Evolutionary conservation across 2,329 filamentous ascomycete species (phyloP), one percentile per base, ranked within the genome.

Genomic region (Macrophomina pseudophaseolina): DNA sequence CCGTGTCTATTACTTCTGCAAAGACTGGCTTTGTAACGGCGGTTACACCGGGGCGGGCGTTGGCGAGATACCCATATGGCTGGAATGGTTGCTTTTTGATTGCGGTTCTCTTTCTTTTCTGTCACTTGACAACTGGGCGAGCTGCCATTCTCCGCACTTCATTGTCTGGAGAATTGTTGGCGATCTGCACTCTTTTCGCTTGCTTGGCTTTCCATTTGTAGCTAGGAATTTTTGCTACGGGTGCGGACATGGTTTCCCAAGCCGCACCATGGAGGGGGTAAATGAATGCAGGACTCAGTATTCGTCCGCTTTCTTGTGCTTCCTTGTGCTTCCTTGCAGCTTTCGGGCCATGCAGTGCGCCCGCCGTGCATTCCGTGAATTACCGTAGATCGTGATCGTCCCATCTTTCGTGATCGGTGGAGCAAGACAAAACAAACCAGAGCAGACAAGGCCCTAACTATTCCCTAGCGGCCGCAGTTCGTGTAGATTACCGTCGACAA

Each of bases 61-160:
- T 63, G 59, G 59, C 59, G 48, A 63, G 46, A 63, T 63, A 63
- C 59, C 59, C 59, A 51, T 44, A 51, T 48, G 58, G 58, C 58
- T 62, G 58, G 46, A 49, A 38, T 30, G 32, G 44, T 63, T 63
- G 18, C 44, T 28, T 40, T 23, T 51, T 11, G 44, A 49, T 51
- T 62, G 59, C 59, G n/a, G 59, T 51, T 46, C 51, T 63, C 46
- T 40, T 63, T 63, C 18, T 63, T 7, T 9, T 52, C 28, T 51
- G 5, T 46, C n/a, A 23, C 40, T 30, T 35, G 56, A 48, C n/a
- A 30, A 23, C 40, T 59, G 56, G 28, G 32, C 28, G 40, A 46
- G 56, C 56, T 46, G 33, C 46, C 56, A 16, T 48, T 59, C 35
- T 32, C 56, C 42, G 28, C 46, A 40, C 56, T 44, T 59, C 3